phyloP scores from a whole-genome alignment of 176 grass and related monocot genomes.

The Carex kokanica region DNA sequence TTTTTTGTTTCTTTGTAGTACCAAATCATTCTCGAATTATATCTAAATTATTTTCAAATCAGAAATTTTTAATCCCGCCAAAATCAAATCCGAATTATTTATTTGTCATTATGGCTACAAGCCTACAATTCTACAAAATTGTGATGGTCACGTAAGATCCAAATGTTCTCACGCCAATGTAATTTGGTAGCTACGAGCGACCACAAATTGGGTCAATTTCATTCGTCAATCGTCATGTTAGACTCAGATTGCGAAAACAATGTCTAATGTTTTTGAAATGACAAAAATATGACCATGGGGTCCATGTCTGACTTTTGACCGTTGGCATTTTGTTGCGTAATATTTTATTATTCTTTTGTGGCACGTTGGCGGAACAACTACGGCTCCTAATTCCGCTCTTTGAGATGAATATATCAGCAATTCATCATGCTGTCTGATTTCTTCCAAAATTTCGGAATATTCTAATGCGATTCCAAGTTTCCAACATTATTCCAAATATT shows the following conservation, averaged over 20 bases:
- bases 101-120: too few species aligned
- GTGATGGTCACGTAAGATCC: neutral
- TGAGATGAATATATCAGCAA: neutral
- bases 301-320: constrained; percentile 4
- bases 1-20: too few species aligned
- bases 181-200: neutral
- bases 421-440: neutral
- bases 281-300: neutral
- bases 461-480: neutral
- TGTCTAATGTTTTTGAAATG: neutral
- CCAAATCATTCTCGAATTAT: too few species aligned
- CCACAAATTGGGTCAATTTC: constrained; percentile 11
- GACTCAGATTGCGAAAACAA: neutral
- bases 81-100: too few species aligned
- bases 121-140: neutral
- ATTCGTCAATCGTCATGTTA: neutral
- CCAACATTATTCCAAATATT: neutral
- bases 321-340: neutral
- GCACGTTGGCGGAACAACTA: neutral
- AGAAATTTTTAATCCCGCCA: too few species aligned
- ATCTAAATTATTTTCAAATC: too few species aligned
- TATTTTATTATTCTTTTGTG: neutral
- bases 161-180: neutral
- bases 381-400: neutral
- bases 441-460: neutral